Percentiles rank a stretch among this genome's conserved stretches.
Evolutionary conservation across 805 yeast genomes (phyloP).

Genomic region (Candida bentonensis): DNA sequence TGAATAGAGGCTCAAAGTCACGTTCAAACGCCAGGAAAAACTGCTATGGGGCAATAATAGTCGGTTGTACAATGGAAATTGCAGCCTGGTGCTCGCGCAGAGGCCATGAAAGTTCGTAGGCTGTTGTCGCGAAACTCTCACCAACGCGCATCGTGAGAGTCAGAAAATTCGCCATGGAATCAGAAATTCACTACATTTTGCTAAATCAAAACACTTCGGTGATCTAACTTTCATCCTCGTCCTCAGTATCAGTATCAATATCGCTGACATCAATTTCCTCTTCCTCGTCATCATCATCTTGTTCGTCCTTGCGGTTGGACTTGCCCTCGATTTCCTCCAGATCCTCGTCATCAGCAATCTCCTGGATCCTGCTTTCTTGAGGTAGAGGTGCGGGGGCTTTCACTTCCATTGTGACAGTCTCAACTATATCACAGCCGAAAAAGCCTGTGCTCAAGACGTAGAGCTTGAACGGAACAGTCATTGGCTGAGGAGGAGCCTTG

Average conservation of each 20-base stretch:
- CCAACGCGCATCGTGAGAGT: too few species aligned
- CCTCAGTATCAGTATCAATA: conserved; percentile 52
- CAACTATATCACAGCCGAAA: conserved; percentile 68
- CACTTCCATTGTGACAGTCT: conserved; percentile 60
- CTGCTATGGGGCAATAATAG: too few species aligned
- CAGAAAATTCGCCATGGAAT: too few species aligned
- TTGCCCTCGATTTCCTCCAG: conserved; percentile 23
- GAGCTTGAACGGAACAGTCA: conserved; percentile 55
- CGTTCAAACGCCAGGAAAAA: too few species aligned
- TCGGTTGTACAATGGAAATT: too few species aligned
- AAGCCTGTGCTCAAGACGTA: conserved; percentile 59
- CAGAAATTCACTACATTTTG: too few species aligned
- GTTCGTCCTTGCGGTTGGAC: conserved; percentile 18
- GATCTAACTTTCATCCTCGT: conserved; percentile 29
- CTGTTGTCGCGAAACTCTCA: too few species aligned
- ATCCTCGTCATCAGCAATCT: conserved; percentile 21
- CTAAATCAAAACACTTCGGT: conserved; percentile 1
- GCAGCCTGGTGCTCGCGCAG: too few species aligned
- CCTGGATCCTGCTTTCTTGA: background rate
- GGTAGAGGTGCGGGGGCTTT: conserved; percentile 26
- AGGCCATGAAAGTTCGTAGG: too few species aligned
- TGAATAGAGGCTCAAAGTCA: too few species aligned
- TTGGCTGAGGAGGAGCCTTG: conserved; percentile 66
- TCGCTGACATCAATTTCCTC: conserved; percentile 35
- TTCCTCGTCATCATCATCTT: conserved; percentile 30